These are phyloP conservation scores for Metarhizium anisopliae DNA, from an alignment of 2,329 filamentous ascomycete species.

Conservation along the genomic window DNA sequence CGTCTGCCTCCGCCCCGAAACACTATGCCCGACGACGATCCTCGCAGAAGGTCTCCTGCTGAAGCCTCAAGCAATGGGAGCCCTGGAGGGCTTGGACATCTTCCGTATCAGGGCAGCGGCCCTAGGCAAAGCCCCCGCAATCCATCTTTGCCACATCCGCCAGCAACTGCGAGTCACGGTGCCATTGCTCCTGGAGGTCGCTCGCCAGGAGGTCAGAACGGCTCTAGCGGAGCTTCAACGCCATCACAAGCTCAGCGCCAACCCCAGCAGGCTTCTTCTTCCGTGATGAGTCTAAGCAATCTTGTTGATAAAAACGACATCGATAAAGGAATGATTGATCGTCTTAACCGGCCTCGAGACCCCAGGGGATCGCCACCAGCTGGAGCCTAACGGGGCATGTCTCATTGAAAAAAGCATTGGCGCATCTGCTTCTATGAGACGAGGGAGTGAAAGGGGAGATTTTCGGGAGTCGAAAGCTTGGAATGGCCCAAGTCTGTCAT, in stretches of 20 bases:
- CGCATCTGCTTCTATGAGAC: background rate
- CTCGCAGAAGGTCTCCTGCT: constrained; percentile 40
- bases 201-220: constrained; percentile 27
- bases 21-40: constrained; percentile 36
- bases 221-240: constrained; percentile 27
- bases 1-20: constrained; percentile 35
- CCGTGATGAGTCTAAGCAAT: constrained; percentile 46
- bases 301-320: constrained; percentile 45
- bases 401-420: constrained; percentile 5
- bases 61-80: constrained; percentile 40
- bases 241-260: constrained; percentile 18
- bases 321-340: constrained; percentile 45
- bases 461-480: background rate
- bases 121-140: constrained; percentile 28
- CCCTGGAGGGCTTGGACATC: constrained; percentile 32
- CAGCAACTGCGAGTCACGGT: constrained; percentile 16
- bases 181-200: constrained; percentile 20
- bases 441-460: background rate
- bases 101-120: constrained; percentile 25
- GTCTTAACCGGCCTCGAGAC: constrained; percentile 32
- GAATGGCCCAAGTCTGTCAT: background rate
- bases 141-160: constrained; percentile 21
- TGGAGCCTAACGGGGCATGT: constrained; percentile 2
- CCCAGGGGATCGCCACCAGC: constrained; percentile 4
- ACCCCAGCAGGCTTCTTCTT: constrained; percentile 18